A percentile compares a stretch with the other conserved stretches of the same genome.
Evolutionary conservation across 768 basidiomycete species (phyloP).

Genomic region (Mrakia hoshinonis): DNA sequence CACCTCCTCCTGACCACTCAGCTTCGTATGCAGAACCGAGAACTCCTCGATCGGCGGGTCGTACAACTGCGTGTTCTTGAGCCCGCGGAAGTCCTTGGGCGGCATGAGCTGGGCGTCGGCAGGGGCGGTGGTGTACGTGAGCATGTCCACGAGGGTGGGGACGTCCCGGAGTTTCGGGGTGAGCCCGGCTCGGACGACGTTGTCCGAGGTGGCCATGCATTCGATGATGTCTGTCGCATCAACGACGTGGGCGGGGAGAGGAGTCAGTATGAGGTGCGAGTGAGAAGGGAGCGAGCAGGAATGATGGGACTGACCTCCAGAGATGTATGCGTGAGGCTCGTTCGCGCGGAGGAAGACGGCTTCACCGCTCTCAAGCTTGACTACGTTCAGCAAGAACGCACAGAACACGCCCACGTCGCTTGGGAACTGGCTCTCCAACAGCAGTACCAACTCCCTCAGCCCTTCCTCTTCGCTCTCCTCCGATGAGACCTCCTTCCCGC

Average conservation of each 20-base stretch:
- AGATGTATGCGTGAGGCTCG: slow-evolving; percentile 93
- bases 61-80: slow-evolving; percentile 48
- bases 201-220: slow-evolving; percentile 98
- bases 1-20: slow-evolving; percentile 48
- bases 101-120: slow-evolving; percentile 61
- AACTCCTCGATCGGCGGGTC: slow-evolving; percentile 92
- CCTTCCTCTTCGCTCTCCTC: slow-evolving; percentile 48
- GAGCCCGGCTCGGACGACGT: slow-evolving; percentile 95
- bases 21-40: slow-evolving; percentile 60
- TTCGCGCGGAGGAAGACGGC: slow-evolving; percentile 93
- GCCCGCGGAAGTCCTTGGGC: slow-evolving; percentile 48
- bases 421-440: slow-evolving; percentile 63
- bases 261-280: neutral
- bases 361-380: slow-evolving; percentile 68
- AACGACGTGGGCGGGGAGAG: neutral
- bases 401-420: slow-evolving; percentile 91
- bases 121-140: slow-evolving; percentile 71
- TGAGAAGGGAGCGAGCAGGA: neutral
- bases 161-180: slow-evolving; percentile 95
- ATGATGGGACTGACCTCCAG: slow-evolving; percentile 60
- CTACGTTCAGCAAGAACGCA: slow-evolving; percentile 76
- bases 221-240: slow-evolving; percentile 92
- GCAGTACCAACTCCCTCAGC: slow-evolving; percentile 48
- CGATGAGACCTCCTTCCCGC: slow-evolving; percentile 41
- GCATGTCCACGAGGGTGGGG: slow-evolving; percentile 71